Evolutionary conservation across 2,329 filamentous ascomycete species (phyloP), one percentile per base, ranked within the genome.

Genomic region (Blastomyces gilchristii): DNA sequence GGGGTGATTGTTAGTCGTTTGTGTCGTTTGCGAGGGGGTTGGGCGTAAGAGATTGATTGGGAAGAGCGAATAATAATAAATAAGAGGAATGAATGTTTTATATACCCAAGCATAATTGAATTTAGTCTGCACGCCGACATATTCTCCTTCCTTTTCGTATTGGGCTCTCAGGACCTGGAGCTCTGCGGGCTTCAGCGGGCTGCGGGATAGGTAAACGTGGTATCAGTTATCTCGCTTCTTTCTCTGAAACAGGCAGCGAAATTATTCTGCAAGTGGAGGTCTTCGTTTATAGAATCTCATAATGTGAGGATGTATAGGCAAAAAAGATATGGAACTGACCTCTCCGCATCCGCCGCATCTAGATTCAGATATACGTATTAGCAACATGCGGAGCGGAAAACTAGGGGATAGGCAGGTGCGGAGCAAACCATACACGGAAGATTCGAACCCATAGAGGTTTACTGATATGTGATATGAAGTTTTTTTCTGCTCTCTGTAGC

Each of bases 71-170:
- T 41, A 43, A 43, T 43, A 37, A 60, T 45, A 9, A 60, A 62
- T 61, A 39, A 43, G 43, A 11, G 53, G 59, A 8, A 28, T 11
- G 58, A 39, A 47, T 14, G 45, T 3, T 25, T 25, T 45, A 69
- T 81, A 63, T 85, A 96, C 91, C 94, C 94, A 99, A 74, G 94
- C 93, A 77, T 93, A 97, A 85, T 99, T 99, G 85, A 99, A 99
- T 76, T 97, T 97, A 66, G 94, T 99, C 78, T 99, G 94, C 50
- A 99, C 85, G 65, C 93, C 92, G 65, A 96, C 93, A 81, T 96
- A 95, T 71, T 96, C 90, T 69, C 93, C 94, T 79, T 99, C 94
- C 75, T 96, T 96, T 75, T 97, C 93, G 75, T 94, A 99, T 76
- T 99, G 94, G 65, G 90, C 83, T 68, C 93, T 90, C 62, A 99